A percentile compares a stretch with the other conserved stretches of the same genome.
phyloP scores from a whole-genome alignment of 768 basidiomycete species.

The Leccinum rimulosum region DNA sequence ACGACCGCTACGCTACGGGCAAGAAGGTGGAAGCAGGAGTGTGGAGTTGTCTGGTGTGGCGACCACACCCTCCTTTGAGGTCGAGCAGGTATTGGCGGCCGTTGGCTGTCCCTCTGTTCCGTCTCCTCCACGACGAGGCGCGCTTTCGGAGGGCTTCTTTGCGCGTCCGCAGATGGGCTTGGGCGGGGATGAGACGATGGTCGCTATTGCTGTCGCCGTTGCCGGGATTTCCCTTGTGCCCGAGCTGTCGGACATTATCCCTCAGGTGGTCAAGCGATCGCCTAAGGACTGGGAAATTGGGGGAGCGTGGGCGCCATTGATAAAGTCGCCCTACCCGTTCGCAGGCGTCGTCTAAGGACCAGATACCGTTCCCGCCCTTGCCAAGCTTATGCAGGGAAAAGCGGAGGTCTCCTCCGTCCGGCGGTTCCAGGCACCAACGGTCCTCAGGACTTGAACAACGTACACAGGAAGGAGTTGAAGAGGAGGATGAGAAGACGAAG shows the following conservation, averaged over 20 bases:
- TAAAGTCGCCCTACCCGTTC: constrained; percentile 71
- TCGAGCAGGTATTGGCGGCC: constrained; percentile 57
- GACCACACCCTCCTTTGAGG: constrained; percentile 42
- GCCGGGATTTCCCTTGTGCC: constrained; percentile 20
- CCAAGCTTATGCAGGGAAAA: constrained; percentile 44
- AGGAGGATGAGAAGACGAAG: constrained; percentile 8
- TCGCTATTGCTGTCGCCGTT: too few relatives aligned
- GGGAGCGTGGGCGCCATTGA: constrained; percentile 43
- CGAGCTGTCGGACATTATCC: constrained; percentile 41
- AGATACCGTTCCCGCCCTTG: constrained; percentile 78
- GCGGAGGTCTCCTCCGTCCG: constrained; percentile 27
- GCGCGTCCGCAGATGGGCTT: constrained; percentile 40
- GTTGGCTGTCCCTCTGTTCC: constrained; percentile 50
- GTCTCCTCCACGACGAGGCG: constrained; percentile 52
- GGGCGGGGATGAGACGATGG: constrained; percentile 14
- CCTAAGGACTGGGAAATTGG: constrained; percentile 46
- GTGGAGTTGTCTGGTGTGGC: constrained; percentile 25
- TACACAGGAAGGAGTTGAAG: constrained; percentile 24
- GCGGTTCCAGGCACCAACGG: constrained; percentile 27
- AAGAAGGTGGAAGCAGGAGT: constrained; percentile 31
- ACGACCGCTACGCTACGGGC: constrained; percentile 7
- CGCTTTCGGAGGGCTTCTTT: constrained; percentile 66
- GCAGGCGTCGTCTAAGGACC: constrained; percentile 57
- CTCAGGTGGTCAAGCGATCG: constrained; percentile 43
- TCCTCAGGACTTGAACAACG: constrained; percentile 29